A percentile compares a stretch with the other conserved stretches of the same genome.
phyloP scores from a whole-genome alignment of 495 filamentous ascomycete species.

The Hypoxylon intermedium region DNA sequence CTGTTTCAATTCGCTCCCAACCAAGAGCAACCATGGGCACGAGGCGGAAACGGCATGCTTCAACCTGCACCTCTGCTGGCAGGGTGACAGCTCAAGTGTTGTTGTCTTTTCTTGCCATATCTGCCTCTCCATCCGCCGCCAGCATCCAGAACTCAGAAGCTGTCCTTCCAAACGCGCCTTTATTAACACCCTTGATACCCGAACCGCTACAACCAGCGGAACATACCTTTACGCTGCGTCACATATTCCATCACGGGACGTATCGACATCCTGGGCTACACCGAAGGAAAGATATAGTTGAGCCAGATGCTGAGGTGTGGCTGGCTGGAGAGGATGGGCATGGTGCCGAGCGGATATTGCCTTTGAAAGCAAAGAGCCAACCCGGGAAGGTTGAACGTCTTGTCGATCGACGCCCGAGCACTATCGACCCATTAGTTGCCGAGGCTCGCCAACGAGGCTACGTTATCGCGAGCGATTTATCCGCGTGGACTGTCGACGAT shows the following conservation, averaged over 20 bases:
- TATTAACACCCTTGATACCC: slow-evolving; percentile 48
- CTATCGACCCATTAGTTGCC: slow-evolving; percentile 77
- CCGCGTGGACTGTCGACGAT: slow-evolving; percentile 84
- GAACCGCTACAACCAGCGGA: slow-evolving; percentile 50
- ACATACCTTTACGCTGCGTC: slow-evolving; percentile 72
- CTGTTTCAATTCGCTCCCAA: slow-evolving; percentile 33
- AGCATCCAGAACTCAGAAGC: slow-evolving; percentile 39
- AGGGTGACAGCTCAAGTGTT: slow-evolving; percentile 66
- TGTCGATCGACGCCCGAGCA: slow-evolving; percentile 74
- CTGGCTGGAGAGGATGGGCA: slow-evolving; percentile 69
- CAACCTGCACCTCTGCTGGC: slow-evolving; percentile 57
- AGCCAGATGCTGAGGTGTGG: slow-evolving; percentile 66
- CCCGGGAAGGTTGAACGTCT: slow-evolving; percentile 77
- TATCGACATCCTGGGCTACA: slow-evolving; percentile 75
- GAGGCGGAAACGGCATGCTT: slow-evolving; percentile 46
- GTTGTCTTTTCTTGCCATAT: slow-evolving; percentile 68
- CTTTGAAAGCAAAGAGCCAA: slow-evolving; percentile 62
- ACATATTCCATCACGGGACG: slow-evolving; percentile 90
- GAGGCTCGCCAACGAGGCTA: slow-evolving; percentile 67
- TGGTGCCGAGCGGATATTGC: slow-evolving; percentile 55
- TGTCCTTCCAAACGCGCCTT: slow-evolving; percentile 44
- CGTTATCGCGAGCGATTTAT: slow-evolving; percentile 65
- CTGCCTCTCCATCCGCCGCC: slow-evolving; percentile 47
- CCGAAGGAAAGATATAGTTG: slow-evolving; percentile 70
- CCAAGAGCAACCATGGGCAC: slow-evolving; percentile 49